A percentile compares a stretch with the other conserved stretches of the same genome.
phyloP scores from a whole-genome alignment of 2,329 filamentous ascomycete genomes.

The Aspergillus pseudoterreus region DNA sequence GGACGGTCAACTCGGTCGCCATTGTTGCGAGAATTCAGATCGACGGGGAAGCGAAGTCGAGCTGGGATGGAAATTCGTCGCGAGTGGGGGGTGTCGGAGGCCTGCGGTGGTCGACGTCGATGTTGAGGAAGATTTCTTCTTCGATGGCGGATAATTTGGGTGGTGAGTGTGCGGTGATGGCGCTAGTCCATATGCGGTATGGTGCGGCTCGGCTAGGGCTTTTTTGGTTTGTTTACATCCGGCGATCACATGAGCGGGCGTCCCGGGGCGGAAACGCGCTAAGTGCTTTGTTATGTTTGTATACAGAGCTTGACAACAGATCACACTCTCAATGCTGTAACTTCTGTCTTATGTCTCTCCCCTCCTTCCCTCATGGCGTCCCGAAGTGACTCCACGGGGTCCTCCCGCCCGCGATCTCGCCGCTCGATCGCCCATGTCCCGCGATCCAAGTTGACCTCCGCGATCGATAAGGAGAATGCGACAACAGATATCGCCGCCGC shows the following conservation, averaged over 20 bases:
- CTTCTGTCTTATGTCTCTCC: slow-evolving; percentile 12
- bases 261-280: slow-evolving; percentile 26
- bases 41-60: slow-evolving; percentile 40
- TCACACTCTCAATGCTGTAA: too few relatives aligned
- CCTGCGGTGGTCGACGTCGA: slow-evolving; percentile 36
- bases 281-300: slow-evolving; percentile 5
- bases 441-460: slow-evolving; percentile 43
- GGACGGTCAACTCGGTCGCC: slow-evolving; percentile 98
- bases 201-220: slow-evolving; percentile 40
- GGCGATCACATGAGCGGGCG: slow-evolving; percentile 26
- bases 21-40: slow-evolving; percentile 63
- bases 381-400: slow-evolving; percentile 31
- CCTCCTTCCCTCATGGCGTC: slow-evolving; percentile 27
- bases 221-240: slow-evolving; percentile 42
- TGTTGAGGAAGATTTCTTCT: slow-evolving; percentile 39
- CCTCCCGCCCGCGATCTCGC: slow-evolving; percentile 47
- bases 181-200: slow-evolving; percentile 30
- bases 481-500: slow-evolving; percentile 61
- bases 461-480: slow-evolving; percentile 73
- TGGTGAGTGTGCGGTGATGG: slow-evolving; percentile 33
- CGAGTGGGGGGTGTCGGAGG: slow-evolving; percentile 28
- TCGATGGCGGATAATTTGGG: slow-evolving; percentile 32
- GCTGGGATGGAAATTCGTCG: slow-evolving; percentile 30
- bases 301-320: background rate
- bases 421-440: slow-evolving; percentile 68